These are phyloP conservation scores for Neonectria punicea DNA, from an alignment of 2,329 filamentous ascomycete genomes.

Conservation along the genomic window DNA sequence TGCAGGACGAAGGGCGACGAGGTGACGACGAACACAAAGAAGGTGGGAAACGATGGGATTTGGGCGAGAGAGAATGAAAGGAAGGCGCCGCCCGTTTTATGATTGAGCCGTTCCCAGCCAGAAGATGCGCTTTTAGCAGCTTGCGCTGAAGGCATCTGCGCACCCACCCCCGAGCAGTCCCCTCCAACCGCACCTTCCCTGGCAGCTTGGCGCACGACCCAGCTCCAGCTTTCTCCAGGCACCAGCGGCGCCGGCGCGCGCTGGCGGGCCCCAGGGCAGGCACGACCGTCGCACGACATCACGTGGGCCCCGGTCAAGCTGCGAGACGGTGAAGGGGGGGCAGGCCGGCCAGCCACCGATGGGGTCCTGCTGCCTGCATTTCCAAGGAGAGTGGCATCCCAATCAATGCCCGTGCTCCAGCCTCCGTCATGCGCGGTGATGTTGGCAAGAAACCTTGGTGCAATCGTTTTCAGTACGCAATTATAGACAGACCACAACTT, in stretches of 20 bases:
- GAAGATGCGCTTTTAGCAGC: not conserved
- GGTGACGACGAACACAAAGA: conserved; percentile 3
- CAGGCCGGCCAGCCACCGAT: conserved; percentile 5
- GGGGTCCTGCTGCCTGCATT: conserved; percentile 19
- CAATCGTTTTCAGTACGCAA: not conserved
- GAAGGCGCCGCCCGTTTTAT: conserved; percentile 21
- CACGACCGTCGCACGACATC: conserved; percentile 42
- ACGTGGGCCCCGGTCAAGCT: conserved; percentile 33
- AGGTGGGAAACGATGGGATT: conserved; percentile 7
- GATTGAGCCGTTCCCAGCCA: not conserved
- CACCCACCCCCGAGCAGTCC: not conserved
- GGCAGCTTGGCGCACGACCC: not conserved
- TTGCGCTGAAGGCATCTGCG: conserved; percentile 18
- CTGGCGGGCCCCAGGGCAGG: conserved; percentile 20
- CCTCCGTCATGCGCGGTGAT: no score
- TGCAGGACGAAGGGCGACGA: not conserved
- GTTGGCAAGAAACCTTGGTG: no score
- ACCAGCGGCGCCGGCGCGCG: conserved; percentile 43
- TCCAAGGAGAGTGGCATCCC: not conserved
- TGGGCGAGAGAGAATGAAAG: conserved; percentile 7
- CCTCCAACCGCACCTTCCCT: conserved; percentile 13
- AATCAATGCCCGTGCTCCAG: no score
- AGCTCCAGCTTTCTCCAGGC: conserved; percentile 35
- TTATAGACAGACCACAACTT: not conserved
- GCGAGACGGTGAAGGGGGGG: not conserved